Base-by-base conservation (phyloP, 176 grass and related monocot genomes). In the Tuctoria greenei region DNA sequence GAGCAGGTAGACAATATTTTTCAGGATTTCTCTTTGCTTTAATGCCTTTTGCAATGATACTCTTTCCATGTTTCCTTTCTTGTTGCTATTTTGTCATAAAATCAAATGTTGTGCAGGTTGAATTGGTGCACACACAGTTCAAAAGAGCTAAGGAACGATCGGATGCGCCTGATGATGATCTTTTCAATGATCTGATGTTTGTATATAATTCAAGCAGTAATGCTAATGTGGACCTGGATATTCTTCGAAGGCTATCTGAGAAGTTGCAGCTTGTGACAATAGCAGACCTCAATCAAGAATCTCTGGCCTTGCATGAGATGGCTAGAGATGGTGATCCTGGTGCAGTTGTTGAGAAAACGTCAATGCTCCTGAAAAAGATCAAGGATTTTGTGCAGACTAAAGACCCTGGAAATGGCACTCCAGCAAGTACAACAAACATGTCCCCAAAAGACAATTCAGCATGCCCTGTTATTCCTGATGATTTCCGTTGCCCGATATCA, bases 91-190 rank as follows among this genome's bases (percentile, higher is more conserved):
- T 64, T 69, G 27, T 34, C 31, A 49, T 71, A 69, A 88, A 75
- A 27, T 80, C 12, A 13, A 46, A 63, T 80, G 51, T 67, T 86
- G 57, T 78, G 67, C 87, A 95, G 95, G 87, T 95, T 67, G 95
- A 95, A 43, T 75, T 99, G 75, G 91, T 99, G 25, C 89, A 95
- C 58, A 57, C 80, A 66, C 95, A 95, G 74, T 88, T 99, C 54
- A 95, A 88, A 88, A 90, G 95, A 78, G 95, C 95, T 58, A 99
- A 99, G 91, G 95, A 99, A 82, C 81, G 80, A 74, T 64, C 75
- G 1, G 91, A 99, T 76, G 85, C 37, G 74, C 77, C 51, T 47
- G 89, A 99, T 63, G 80, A 76, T 46, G 89, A 90, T 66, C 82
- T 99, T 60, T 90, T 92, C 62, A 86, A 76, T 82, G 89, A 95